phyloP scores from a whole-genome alignment of 495 filamentous ascomycete species.

The Xylaria bambusicola region DNA sequence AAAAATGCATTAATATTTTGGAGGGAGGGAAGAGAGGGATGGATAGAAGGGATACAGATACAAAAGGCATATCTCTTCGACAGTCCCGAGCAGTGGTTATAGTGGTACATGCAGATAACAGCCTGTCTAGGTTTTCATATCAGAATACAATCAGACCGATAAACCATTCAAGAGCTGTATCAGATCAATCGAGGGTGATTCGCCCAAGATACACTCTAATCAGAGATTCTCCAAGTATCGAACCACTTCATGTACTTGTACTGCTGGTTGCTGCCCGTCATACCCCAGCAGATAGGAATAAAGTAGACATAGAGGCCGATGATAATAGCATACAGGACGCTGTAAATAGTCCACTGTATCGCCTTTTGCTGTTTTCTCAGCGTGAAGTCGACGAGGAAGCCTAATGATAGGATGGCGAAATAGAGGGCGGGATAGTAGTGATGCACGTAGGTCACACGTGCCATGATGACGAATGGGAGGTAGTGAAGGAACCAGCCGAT shows the following conservation, averaged over 20 bases:
- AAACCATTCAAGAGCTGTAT: slow-evolving; percentile 24
- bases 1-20: background rate
- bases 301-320: slow-evolving; percentile 86
- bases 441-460: slow-evolving; percentile 96
- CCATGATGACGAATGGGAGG: slow-evolving; percentile 94
- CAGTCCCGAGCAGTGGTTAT: background rate
- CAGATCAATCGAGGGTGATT: slow-evolving; percentile 19
- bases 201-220: slow-evolving; percentile 40
- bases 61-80: background rate
- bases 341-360: slow-evolving; percentile 65
- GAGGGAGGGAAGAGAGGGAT: background rate
- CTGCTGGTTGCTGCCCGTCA: slow-evolving; percentile 79
- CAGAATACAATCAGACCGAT: slow-evolving; percentile 24
- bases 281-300: slow-evolving; percentile 94
- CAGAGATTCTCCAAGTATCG: slow-evolving; percentile 63
- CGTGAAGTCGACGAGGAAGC: slow-evolving; percentile 86
- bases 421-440: slow-evolving; percentile 99
- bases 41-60: background rate
- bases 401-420: slow-evolving; percentile 87
- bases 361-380: slow-evolving; percentile 61
- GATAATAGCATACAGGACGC: slow-evolving; percentile 66
- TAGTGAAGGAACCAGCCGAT: slow-evolving; percentile 97
- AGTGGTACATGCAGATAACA: slow-evolving; percentile 13
- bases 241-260: slow-evolving; percentile 96
- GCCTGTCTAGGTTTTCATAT: background rate